These are phyloP conservation scores for Pseudogymnoascus sp. DNA, from an alignment of 2,329 filamentous ascomycete species.

Conservation along the genomic window DNA sequence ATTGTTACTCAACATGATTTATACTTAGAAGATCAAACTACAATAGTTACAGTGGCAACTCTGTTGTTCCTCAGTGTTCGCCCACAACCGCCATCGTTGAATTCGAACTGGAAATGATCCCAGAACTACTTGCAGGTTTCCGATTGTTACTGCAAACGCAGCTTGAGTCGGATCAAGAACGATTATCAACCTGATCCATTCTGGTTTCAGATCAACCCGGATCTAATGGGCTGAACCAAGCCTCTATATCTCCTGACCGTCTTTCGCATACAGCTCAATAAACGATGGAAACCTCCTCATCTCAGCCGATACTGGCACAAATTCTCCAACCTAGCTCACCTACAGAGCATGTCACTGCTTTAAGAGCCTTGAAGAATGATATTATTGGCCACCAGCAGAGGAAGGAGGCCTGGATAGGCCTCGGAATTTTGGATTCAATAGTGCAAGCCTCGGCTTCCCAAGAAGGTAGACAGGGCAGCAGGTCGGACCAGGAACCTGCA, in stretches of 20 bases:
- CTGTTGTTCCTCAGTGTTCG: background rate
- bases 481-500: constrained; percentile 39
- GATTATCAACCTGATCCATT: background rate
- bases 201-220: background rate
- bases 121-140: background rate
- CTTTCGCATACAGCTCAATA: background rate
- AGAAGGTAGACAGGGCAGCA: constrained; percentile 37
- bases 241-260: background rate
- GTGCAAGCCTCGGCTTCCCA: constrained; percentile 35
- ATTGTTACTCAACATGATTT: background rate
- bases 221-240: constrained; percentile 6
- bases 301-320: constrained; percentile 48
- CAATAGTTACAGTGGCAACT: background rate
- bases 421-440: constrained; percentile 60
- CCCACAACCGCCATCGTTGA: background rate
- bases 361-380: constrained; percentile 78
- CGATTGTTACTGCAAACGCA: background rate
- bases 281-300: constrained; percentile 30
- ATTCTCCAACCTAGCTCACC: constrained; percentile 47
- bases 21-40: background rate
- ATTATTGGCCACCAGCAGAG: constrained; percentile 79
- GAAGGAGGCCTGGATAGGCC: constrained; percentile 70
- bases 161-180: background rate
- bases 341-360: constrained; percentile 48
- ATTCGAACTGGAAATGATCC: background rate